Percentiles rank a stretch among this genome's conserved stretches.
Conservation (phyloP, 768 basidiomycete species). For the Tylopilus rubrobrunneus region DNA sequence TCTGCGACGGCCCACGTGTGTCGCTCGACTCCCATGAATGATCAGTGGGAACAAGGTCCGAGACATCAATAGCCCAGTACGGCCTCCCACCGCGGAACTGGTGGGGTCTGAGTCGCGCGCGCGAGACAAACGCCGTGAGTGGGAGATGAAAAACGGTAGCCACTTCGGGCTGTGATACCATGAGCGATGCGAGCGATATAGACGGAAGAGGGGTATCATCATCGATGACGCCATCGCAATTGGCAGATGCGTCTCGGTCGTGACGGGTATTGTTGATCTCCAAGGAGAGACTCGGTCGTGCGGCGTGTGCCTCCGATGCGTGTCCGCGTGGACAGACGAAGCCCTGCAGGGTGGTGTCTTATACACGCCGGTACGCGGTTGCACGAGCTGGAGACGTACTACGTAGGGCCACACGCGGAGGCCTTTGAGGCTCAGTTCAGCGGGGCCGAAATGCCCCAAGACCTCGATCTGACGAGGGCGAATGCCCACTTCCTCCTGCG, state of each 20-base stretch:
- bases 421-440: slow-evolving; percentile 54
- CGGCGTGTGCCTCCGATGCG: slow-evolving; percentile 1
- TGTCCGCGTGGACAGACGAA: slow-evolving; percentile 33
- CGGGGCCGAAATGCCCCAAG: slow-evolving; percentile 60
- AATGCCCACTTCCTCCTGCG: slow-evolving; percentile 70
- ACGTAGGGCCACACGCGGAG: slow-evolving; percentile 75
- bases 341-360: slow-evolving; percentile 26
- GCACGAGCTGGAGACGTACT: slow-evolving; percentile 40
- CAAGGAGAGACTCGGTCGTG: background rate
- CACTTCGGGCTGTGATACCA: slow-evolving; percentile 60
- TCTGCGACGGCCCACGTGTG: slow-evolving; percentile 36
- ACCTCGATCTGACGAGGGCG: slow-evolving; percentile 57
- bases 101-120: slow-evolving; percentile 44
- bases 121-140: slow-evolving; percentile 45
- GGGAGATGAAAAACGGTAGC: slow-evolving; percentile 71
- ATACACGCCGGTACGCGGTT: background rate
- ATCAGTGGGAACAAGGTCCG: slow-evolving; percentile 43
- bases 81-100: slow-evolving; percentile 51
- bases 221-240: background rate
- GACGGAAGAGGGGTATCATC: slow-evolving; percentile 54
- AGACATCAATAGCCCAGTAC: slow-evolving; percentile 67
- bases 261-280: background rate
- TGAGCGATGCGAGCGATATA: slow-evolving; percentile 48
- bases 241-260: background rate
- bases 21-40: slow-evolving; percentile 31